Base-by-base conservation (phyloP, 106 monocot species). In the Iris macrosiphon region DNA sequence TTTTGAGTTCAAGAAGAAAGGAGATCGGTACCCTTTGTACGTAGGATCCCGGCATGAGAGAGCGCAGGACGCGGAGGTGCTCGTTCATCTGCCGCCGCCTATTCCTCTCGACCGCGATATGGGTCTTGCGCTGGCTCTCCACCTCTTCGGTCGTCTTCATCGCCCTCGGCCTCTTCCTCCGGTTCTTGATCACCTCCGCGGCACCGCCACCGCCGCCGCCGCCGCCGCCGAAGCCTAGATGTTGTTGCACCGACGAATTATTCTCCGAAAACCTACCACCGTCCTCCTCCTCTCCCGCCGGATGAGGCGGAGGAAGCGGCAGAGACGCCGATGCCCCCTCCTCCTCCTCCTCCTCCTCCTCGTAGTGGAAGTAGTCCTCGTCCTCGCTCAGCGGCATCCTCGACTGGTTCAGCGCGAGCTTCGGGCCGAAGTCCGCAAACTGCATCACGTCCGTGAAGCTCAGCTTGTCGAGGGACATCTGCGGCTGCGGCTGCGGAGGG, bases 21-120 rank as follows among this genome's bases (percentile, higher is more conserved):
- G n/a, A n/a, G n/a, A n/a, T n/a, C n/a, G n/a, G n/a, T 68, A 90
- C 89, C 81, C 84, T 84, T 49, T 90, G 84, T 13, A 90, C 78
- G 51, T 81, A 85, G 3, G 90, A 90, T 27, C 62, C 62, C 0
- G 90, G 84, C 81, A 90, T 90, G 33, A 85, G 75, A 47, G 91
- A 72, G 47, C 81, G 67, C 26, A 91, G 57, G 18, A 82, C 67
- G 0, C 78, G 39, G 24, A 85, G 81, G 29, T 85, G 80, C 15
- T 91, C 91, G 46, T 91, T 91, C 85, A 85, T 91, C 66, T 91
- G 85, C 28, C 81, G 60, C 45, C 91, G 50, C 21, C 85, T 29
- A 49, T 91, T 91, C 30, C 85, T 33, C 60, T 91, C 85, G 22
- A 85, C 85, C 3, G 85, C 82, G 34, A 91, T 91, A 49, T 91